Evolutionary conservation across 2,329 filamentous ascomycete genomes (phyloP).

Genomic region (Colletotrichum limetticola): DNA sequence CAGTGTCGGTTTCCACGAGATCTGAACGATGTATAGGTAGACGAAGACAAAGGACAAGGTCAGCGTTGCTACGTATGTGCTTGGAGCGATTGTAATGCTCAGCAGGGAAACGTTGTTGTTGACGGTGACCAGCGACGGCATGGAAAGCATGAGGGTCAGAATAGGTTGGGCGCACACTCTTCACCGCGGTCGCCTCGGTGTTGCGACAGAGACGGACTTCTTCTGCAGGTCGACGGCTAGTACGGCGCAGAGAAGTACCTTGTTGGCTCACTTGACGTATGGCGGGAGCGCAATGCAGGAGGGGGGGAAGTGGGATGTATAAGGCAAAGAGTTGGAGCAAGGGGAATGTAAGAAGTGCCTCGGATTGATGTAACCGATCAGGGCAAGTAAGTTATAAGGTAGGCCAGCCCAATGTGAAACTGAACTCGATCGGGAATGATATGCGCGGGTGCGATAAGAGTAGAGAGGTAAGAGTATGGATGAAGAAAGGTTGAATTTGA

Average conservation of each 20-base stretch:
- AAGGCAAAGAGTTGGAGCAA: neutral
- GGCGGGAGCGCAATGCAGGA: neutral
- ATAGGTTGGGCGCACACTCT: conserved; percentile 4
- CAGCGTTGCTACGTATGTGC: conserved; percentile 65
- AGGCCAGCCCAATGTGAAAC: neutral
- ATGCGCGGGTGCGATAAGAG: conserved; percentile 1
- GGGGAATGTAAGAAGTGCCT: neutral
- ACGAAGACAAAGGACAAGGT: conserved; percentile 62
- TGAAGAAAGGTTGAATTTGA: conserved; percentile 24
- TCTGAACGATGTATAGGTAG: conserved; percentile 57
- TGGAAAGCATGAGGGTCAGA: conserved; percentile 45
- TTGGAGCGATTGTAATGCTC: conserved; percentile 68
- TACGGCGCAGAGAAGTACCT: neutral
- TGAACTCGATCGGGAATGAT: conserved; percentile 5
- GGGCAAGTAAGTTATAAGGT: neutral
- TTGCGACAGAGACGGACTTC: conserved; percentile 25
- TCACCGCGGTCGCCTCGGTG: conserved; percentile 12
- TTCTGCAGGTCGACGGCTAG: neutral
- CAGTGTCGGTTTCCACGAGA: conserved; percentile 37
- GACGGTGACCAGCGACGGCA: conserved; percentile 69
- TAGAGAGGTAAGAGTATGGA: neutral
- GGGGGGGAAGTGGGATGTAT: neutral
- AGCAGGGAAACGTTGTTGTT: conserved; percentile 71
- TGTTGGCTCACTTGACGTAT: conserved; percentile 11
- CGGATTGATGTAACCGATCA: conserved; percentile 1